Conservation (phyloP, 2,329 filamentous ascomycete genomes). For the Periconia digitata region DNA sequence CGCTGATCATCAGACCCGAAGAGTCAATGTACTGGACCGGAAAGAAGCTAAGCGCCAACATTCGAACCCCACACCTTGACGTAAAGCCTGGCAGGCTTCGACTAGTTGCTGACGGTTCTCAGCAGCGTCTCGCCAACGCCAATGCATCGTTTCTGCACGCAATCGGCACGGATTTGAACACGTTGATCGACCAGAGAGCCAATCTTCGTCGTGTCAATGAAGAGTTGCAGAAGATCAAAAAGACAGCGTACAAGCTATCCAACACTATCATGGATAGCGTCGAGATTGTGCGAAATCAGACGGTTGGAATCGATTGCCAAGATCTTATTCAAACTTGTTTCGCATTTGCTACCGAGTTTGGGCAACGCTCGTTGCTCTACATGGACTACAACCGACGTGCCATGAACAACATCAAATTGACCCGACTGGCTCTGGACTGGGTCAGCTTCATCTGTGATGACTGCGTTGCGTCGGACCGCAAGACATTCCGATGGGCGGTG, state of each 20-base stretch:
- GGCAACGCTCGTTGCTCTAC: conserved; percentile 88
- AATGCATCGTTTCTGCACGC: conserved; percentile 73
- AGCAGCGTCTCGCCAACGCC: conserved; percentile 75
- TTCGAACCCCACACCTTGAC: conserved; percentile 79
- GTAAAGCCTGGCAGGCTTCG: conserved; percentile 84
- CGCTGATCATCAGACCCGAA: conserved; percentile 83
- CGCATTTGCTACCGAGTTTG: conserved; percentile 98
- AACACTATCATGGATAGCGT: conserved; percentile 99
- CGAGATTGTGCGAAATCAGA: conserved; percentile 86
- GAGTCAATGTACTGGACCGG: conserved; percentile 80
- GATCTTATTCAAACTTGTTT: conserved; percentile 98
- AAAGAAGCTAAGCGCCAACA: conserved; percentile 67
- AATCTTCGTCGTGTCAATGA: conserved; percentile 91
- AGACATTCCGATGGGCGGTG: conserved; percentile 97
- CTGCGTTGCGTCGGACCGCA: conserved; percentile 88
- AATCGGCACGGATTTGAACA: conserved; percentile 82
- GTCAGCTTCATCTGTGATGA: conserved; percentile 98
- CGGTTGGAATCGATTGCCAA: conserved; percentile 80
- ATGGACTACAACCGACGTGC: conserved; percentile 94
- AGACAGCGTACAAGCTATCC: conserved; percentile 92
- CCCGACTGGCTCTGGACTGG: conserved; percentile 92
- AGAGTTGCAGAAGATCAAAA: conserved; percentile 90
- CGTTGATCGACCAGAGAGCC: conserved; percentile 87
- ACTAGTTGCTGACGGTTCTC: conserved; percentile 84
- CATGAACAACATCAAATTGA: conserved; percentile 96